Percentiles rank a stretch among this genome's conserved stretches.
These are phyloP conservation scores for Chernovozyma aurita DNA, from an alignment of 1,139 yeast species.

Conservation along the genomic window DNA sequence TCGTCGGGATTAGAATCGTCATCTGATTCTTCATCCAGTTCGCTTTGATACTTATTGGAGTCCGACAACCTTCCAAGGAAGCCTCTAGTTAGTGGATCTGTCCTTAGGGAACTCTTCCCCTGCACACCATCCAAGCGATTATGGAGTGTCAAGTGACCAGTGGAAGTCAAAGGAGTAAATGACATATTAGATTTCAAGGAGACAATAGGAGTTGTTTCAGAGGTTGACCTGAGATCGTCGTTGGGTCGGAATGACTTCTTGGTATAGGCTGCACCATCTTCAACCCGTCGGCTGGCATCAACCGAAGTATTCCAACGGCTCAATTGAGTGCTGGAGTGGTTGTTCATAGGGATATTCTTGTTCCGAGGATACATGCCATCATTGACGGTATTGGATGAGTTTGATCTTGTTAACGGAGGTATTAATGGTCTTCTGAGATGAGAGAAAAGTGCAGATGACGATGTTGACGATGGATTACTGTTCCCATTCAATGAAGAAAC, in stretches of 20 bases:
- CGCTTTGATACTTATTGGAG: conserved; percentile 17
- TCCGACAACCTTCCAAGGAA: not conserved
- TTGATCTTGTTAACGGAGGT: conserved; percentile 4
- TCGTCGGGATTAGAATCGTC: conserved; percentile 16
- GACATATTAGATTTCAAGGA: not conserved
- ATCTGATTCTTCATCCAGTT: conserved; percentile 24
- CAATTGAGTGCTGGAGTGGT: conserved; percentile 7
- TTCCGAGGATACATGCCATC: conserved; percentile 5
- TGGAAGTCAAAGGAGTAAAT: not conserved
- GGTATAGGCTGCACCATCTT: not conserved
- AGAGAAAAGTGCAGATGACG: not conserved
- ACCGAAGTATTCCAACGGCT: conserved; percentile 22
- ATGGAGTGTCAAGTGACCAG: conserved; percentile 17
- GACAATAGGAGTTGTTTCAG: not conserved
- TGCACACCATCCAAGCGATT: conserved; percentile 14
- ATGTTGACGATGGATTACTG: not conserved
- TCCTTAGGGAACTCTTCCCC: not conserved
- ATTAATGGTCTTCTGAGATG: not conserved
- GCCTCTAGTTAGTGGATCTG: not conserved
- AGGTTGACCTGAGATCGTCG: not conserved
- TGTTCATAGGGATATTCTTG: conserved; percentile 21
- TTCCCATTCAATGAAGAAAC: too few relatives aligned
- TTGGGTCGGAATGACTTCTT: not conserved
- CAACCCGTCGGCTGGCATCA: not conserved
- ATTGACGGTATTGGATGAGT: conserved; percentile 5